Conservation (phyloP, 169 alveolate genomes). For the Plasmodium falciparum region DNA sequence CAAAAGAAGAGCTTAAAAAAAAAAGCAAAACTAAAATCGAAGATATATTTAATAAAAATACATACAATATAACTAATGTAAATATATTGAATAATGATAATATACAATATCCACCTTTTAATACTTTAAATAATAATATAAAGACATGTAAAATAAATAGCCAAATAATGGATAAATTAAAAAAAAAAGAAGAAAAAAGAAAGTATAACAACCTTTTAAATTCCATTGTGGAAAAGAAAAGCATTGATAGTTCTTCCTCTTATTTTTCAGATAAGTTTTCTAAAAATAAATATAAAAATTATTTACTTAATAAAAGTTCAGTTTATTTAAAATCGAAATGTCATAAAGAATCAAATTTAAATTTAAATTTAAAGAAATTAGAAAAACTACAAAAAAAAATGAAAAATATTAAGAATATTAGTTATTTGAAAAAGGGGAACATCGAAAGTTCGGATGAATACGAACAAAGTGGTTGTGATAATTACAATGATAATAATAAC, state of each 20-base stretch:
- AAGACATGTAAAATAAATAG: constrained; percentile 22
- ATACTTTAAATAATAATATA: constrained; percentile 13
- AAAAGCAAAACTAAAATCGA: constrained; percentile 35
- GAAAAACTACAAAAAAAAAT: constrained; percentile 4
- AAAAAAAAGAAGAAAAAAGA: neutral
- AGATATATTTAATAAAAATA: constrained; percentile 7
- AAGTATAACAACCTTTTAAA: neutral
- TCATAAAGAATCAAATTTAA: constrained; percentile 8
- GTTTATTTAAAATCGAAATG: constrained; percentile 54
- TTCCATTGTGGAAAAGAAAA: neutral
- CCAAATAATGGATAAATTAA: neutral
- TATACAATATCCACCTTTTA: neutral
- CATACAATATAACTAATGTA: constrained; percentile 15
- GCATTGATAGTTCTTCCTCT: neutral
- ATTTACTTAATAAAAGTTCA: constrained; percentile 40
- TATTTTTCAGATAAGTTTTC: constrained; percentile 16
- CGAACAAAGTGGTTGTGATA: too few species aligned
- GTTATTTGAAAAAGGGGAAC: too few species aligned
- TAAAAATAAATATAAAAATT: constrained; percentile 41
- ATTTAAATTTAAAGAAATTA: constrained; percentile 28
- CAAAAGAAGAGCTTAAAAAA: constrained; percentile 11
- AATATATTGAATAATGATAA: constrained; percentile 22
- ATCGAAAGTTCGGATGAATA: too few species aligned
- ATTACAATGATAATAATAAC: too few species aligned
- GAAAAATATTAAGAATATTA: neutral